Percentiles rank a stretch among this genome's conserved stretches.
phyloP scores from a whole-genome alignment of 805 yeast genomes.

The Lipomyces yamadae region DNA sequence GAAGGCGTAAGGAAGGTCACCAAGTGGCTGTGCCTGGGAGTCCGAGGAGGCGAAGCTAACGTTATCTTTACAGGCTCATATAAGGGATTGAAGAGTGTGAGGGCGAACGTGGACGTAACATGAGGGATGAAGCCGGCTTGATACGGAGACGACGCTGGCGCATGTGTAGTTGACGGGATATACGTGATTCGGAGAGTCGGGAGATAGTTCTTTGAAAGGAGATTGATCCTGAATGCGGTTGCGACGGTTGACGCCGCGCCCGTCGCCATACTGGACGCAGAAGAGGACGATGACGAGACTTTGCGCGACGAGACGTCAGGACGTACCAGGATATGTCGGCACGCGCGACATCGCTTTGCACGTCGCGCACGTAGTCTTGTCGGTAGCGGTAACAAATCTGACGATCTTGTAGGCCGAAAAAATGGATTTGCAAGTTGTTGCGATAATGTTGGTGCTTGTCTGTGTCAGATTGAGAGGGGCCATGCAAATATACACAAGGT shows the following conservation, averaged over 20 bases:
- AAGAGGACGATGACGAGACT: conserved; percentile 3
- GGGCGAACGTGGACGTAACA: conserved; percentile 29
- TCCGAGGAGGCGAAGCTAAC: conserved; percentile 29
- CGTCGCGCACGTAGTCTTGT: conserved; percentile 42
- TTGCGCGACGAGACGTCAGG: conserved; percentile 41
- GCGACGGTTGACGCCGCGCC: conserved; percentile 16
- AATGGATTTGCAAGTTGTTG: conserved; percentile 18
- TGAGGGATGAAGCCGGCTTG: conserved; percentile 18
- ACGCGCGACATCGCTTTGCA: conserved; percentile 43
- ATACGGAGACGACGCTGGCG: conserved; percentile 9
- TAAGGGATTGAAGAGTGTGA: conserved; percentile 33
- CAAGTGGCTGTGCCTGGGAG: conserved; percentile 24
- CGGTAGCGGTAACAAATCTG: conserved; percentile 39
- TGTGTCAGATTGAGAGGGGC: not conserved
- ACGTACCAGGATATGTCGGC: conserved; percentile 44
- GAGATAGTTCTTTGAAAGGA: conserved; percentile 22
- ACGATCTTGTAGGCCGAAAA: not conserved
- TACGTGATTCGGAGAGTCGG: conserved; percentile 30
- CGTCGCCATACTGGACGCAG: not conserved
- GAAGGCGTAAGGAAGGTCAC: conserved; percentile 30
- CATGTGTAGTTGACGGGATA: conserved; percentile 9
- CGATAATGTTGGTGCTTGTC: conserved; percentile 8
- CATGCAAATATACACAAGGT: not conserved
- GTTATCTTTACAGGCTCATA: conserved; percentile 24
- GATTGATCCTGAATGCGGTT: conserved; percentile 28